Evolutionary conservation across 768 basidiomycete genomes (phyloP), one percentile per base, ranked within the genome.

Genomic region (Suillus americanus): DNA sequence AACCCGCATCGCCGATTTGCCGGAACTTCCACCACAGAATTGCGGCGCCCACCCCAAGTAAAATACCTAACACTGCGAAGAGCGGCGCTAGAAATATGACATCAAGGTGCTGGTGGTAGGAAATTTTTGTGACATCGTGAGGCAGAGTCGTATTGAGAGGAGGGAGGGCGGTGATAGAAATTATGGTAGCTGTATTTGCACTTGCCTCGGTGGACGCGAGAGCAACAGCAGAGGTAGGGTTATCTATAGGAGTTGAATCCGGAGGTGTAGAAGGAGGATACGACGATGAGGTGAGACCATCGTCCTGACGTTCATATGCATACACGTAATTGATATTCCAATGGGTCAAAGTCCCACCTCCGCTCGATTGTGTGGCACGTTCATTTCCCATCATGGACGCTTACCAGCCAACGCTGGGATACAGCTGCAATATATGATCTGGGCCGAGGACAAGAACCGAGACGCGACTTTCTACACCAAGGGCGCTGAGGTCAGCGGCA

Each of bases 391-490:
- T 74, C 67, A 63, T 71, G 71, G 66, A 65, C 38, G 62, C 74
- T 73, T 50, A 10, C 53, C 43, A 53, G 25, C 28, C 28, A 35
- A 30, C 3, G 20, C 25, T 41, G n/a, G 35, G 45, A 35, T 9
- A 35, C n/a, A 61, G 12, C 5, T 62, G 61, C 33, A 57, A 53
- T 38, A 65, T 67, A 60, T 76, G 71, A 64, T 82, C 81, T 14
- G 85, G 83, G 2, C 68, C 74, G 12, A 76, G 75, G 10, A 76
- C 65, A 41, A 76, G 81, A 38, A 75, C 78, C 23, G 78, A 77
- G 8, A 87, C 78, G 50, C 86, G 79, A 50, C 83, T 86, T 71
- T 88, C 87, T 13, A 88, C 87, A 54, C 85, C 81, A 59, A 87
- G 79, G 3, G 87, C 87, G 65, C 85, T 86, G 43, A 88, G 80